phyloP scores from a whole-genome alignment of 805 yeast species.

The Candida xiaguanensis region DNA sequence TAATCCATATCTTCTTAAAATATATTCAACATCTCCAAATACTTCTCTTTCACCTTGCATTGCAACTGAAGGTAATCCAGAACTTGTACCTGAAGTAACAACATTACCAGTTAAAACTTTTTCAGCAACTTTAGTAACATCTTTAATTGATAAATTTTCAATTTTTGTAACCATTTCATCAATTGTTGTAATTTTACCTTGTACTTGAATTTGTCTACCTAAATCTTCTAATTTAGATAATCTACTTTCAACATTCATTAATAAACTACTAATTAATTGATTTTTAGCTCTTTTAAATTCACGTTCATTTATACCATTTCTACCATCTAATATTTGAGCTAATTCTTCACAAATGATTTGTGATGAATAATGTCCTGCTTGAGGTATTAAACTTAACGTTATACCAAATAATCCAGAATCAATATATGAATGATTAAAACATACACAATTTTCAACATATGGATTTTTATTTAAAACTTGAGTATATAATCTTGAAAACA shows the following conservation, averaged over 20 bases:
- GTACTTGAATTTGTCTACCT: slow-evolving; percentile 90
- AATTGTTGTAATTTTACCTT: slow-evolving; percentile 70
- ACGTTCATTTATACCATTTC: slow-evolving; percentile 58
- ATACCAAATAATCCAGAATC: slow-evolving; percentile 92
- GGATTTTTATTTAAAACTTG: slow-evolving; percentile 89
- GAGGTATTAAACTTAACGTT: slow-evolving; percentile 77
- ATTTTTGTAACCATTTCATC: slow-evolving; percentile 79
- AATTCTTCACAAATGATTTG: slow-evolving; percentile 61
- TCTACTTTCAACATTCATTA: slow-evolving; percentile 91
- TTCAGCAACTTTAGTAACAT: slow-evolving; percentile 70
- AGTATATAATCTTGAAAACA: slow-evolving; percentile 92
- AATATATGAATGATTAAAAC: slow-evolving; percentile 85
- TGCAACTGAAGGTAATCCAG: slow-evolving; percentile 77
- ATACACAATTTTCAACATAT: slow-evolving; percentile 81
- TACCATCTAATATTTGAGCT: slow-evolving; percentile 28
- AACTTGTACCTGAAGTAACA: slow-evolving; percentile 39
- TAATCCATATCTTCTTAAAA: slow-evolving; percentile 67
- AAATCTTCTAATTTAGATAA: slow-evolving; percentile 93
- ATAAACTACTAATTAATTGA: slow-evolving; percentile 79
- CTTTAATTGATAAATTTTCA: slow-evolving; percentile 60
- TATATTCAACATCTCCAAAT: slow-evolving; percentile 78
- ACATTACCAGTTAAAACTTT: slow-evolving; percentile 69
- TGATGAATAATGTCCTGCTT: slow-evolving; percentile 79
- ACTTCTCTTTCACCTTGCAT: slow-evolving; percentile 83
- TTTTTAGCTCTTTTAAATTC: slow-evolving; percentile 91